Evolutionary conservation across 2,329 filamentous ascomycete genomes (phyloP), one percentile per base, ranked within the genome.

Genomic region (Aspergillus pseudoglaucus): DNA sequence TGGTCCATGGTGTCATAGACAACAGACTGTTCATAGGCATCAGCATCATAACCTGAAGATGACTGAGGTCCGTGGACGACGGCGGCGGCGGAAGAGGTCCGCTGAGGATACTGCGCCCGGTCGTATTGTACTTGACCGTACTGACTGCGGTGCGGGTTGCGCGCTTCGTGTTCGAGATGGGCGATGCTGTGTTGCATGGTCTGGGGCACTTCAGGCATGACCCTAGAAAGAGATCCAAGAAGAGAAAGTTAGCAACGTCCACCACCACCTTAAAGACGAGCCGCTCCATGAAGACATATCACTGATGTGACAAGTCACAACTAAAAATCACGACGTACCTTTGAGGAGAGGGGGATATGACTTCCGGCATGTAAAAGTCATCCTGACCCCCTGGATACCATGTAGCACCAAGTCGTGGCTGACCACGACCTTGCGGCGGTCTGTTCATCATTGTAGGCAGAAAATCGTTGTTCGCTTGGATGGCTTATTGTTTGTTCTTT

Each of bases 131-230:
- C 49, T 23, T 60, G 59, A 22, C 57, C 59, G 39, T 63, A 61
- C 42, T 68, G 63, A 35, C 57, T 57, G 49, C 71, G 70, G 75
- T 79, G 73, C 69, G 72, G 62, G 44, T 61, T 63, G 46, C 63
- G 61, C 52, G 86, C 85, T 75, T 90, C 84, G 51, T 90, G 78
- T 76, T 96, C 90, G 74, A 98, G 82, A 68, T 90, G 85, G 62
- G 91, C 87, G 56, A 98, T 81, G 71, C 88, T 91, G 63, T 95
- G 85, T 74, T 95, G 90, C 82, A 98, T 96, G 72, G 95, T 91
- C 71, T 91, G 87, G 58, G 91, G 89, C 57, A 96, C 90, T 77
- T 96, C 90, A 67, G 89, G 88, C 83, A 91, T 95, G 63, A 94
- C 83, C 75, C 89, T 95, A 69, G 17, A 10, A 18, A 18, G 15